Percentiles rank a stretch among this genome's conserved stretches.
Conservation (phyloP, 2,329 filamentous ascomycete genomes). For the Anthostomella pinea region DNA sequence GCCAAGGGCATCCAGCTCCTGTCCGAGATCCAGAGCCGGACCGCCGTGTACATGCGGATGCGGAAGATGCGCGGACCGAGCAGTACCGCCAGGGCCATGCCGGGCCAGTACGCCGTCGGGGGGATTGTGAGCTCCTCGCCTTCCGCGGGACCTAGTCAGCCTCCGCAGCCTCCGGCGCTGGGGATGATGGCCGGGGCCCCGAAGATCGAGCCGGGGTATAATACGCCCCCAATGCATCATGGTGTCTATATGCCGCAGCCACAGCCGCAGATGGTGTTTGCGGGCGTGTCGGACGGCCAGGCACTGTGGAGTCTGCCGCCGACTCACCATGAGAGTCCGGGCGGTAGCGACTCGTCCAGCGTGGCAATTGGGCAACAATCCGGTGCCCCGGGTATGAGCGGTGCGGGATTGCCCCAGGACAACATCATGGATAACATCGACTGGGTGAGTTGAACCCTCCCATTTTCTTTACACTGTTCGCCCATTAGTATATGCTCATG, state of each 20-base stretch:
- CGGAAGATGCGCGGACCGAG: constrained; percentile 53
- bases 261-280: constrained; percentile 37
- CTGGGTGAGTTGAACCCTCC: constrained; percentile 51
- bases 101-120: constrained; percentile 34
- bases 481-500: constrained; percentile 1
- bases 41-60: constrained; percentile 56
- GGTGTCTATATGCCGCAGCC: too few relatives aligned
- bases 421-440: constrained; percentile 56
- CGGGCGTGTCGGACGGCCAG: constrained; percentile 47
- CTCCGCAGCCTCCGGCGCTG: constrained; percentile 3
- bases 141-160: constrained; percentile 9
- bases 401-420: constrained; percentile 18
- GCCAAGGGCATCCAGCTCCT: constrained; percentile 62
- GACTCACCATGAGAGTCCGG: constrained; percentile 37
- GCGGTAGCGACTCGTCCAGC: constrained; percentile 41
- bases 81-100: constrained; percentile 39
- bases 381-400: constrained; percentile 1
- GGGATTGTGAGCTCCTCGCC: constrained; percentile 18
- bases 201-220: constrained; percentile 15
- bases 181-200: constrained; percentile 2
- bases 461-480: background rate
- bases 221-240: constrained; percentile 6
- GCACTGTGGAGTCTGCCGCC: constrained; percentile 44
- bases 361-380: constrained; percentile 18
- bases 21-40: constrained; percentile 59